Evolutionary conservation across 495 filamentous ascomycete genomes (phyloP), one percentile per base, ranked within the genome.

Genomic region (Aspergillus cavernicola): DNA sequence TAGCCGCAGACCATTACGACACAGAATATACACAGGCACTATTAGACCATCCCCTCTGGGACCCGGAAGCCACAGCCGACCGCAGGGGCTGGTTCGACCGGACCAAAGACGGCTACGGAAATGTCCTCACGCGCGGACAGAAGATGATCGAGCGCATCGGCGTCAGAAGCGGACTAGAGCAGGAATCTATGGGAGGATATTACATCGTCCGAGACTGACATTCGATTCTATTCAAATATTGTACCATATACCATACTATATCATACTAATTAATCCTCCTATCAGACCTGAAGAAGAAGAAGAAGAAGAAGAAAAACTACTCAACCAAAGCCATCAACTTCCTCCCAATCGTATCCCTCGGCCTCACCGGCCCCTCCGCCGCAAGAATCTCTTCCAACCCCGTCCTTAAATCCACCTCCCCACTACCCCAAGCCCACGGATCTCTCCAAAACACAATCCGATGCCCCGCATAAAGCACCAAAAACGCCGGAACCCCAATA

Each of bases 401-500:
- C 0, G 78, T 81, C 1, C 73, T 62, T 66, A 85, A 65, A 68
- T 85, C 81, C 12, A 84, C 77, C n/a, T 82, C 76, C 24, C 64
- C 60, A 0, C 75, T 68, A 24, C 55, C 44, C 67, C 75, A 74
- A 13, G 74, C 71, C 82, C 81, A 85, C 12, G 71, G 71, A 53
- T 84, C 80, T 5, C 52, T 57, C 63, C 71, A 69, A 49, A 61
- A 70, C 22, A 72, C 62, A 7, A 76, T 58, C 1, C 72, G 67
- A 58, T 85, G 80, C 0, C 69, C 75, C n/a, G 75, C 62, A 58
- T 83, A 86, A 35, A 86, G 67, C 20, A 72, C 50, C 44, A 82
- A 40, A 53, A 84, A 84, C 15, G 79, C 76, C 0, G 80, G 81
- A 45, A 85, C 79, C 6, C 81, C 81, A 50, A 86, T 78, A 47